Base-by-base conservation (phyloP, 768 basidiomycete genomes). In the Termitomyces sp. region DNA sequence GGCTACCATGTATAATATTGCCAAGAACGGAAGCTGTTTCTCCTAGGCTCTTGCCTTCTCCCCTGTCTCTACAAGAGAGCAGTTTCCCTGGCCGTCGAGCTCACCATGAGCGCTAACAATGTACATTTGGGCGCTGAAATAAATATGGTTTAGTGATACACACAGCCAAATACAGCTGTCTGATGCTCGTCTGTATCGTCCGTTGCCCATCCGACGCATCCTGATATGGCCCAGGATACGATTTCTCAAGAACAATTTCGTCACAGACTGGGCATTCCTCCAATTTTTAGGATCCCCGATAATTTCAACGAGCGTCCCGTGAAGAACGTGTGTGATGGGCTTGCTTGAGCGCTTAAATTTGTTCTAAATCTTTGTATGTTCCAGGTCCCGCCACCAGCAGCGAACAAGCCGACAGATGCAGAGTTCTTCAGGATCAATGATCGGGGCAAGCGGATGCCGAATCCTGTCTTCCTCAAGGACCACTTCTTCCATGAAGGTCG, bases 401-500 rank as follows among this genome's bases (percentile, higher is more conserved):
- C 77, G 58, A 70, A 75, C 62, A 80, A 70, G 45, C 91, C 91
- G 0, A 80, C 82, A 1, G 87, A 92, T 58, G 83, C 81, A 42
- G 82, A 93, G 60, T 84, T 94, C 70, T 93, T 80, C 68, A 61
- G 77, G 54, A 60, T 68, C 42, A 73, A 81, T 60, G 75, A 78
- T 40, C 64, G 74, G 56, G 81, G 84, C 53, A 73, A 79, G 35
- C 70, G 71, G 51, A 82, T 83, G 58, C 88, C 92, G 19, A 90
- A 93, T 65, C 80, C 86, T 52, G 78, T 80, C 1, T 91, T 88
- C 68, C 74, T 98, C 56, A 93, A 88, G 70, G 80, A 87, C 50
- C 95, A 98, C 70, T 96, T 98, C 73, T 86, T 90, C 68, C 77
- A 81, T 12, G 93, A 96, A 66, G 94, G 94, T 0, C 72, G 88